Evolutionary conservation across 1,284 basidiomycete genomes (phyloP).

Genomic region (Trichosporon sp.): DNA sequence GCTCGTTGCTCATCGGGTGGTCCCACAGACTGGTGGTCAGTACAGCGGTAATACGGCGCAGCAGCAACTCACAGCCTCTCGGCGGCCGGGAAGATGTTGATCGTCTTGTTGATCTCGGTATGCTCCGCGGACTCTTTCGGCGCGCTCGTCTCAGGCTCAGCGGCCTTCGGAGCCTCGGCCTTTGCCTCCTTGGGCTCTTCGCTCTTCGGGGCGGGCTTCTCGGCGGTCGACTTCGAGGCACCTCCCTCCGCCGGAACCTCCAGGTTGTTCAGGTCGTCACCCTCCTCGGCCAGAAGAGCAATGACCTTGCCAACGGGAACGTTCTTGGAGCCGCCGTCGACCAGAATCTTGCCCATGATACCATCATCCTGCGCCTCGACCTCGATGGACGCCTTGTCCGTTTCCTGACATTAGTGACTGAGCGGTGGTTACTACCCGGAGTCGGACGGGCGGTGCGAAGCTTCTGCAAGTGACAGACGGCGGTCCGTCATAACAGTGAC

Average conservation of each 20-base stretch:
- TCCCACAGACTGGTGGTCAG: constrained; percentile 41
- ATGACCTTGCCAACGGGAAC: constrained; percentile 86
- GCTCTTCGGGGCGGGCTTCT: constrained; percentile 12
- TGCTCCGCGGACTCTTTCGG: constrained; percentile 27
- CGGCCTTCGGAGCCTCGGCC: constrained; percentile 13
- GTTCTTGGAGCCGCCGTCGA: constrained; percentile 77
- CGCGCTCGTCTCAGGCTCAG: constrained; percentile 23
- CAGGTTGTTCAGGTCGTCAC: constrained; percentile 87
- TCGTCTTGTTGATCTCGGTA: constrained; percentile 46
- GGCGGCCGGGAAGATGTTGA: constrained; percentile 53
- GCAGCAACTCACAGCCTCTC: constrained; percentile 47
- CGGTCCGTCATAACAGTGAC: neutral
- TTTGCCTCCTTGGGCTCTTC: constrained; percentile 27
- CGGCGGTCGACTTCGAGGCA: constrained; percentile 13
- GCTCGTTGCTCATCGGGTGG: constrained; percentile 20
- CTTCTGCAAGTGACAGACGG: neutral
- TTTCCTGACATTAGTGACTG: constrained; percentile 69
- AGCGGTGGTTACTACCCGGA: neutral
- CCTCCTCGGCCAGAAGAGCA: constrained; percentile 92
- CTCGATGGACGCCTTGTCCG: constrained; percentile 98
- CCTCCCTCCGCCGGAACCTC: constrained; percentile 60
- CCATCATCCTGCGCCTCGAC: constrained; percentile 99
- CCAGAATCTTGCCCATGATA: constrained; percentile 87
- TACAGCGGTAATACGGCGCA: neutral
- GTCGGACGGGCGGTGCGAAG: neutral